These are phyloP conservation scores for Leptographium wingfieldii DNA, from an alignment of 2,329 filamentous ascomycete species.

Conservation along the genomic window DNA sequence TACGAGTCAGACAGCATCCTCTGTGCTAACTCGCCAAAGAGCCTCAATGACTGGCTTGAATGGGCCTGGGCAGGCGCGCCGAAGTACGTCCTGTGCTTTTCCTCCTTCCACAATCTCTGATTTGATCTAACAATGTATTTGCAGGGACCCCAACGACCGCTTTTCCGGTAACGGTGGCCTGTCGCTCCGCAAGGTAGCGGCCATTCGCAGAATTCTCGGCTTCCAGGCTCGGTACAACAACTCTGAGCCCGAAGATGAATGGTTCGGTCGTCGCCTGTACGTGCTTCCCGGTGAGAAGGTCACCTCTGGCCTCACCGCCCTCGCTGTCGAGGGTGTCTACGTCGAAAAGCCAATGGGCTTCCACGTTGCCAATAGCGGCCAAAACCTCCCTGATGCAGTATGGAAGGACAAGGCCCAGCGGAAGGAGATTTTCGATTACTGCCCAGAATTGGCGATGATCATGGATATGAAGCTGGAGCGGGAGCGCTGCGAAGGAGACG, in stretches of 20 bases:
- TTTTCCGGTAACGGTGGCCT: conserved; percentile 42
- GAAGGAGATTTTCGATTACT: conserved; percentile 39
- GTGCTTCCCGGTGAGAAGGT: conserved; percentile 35
- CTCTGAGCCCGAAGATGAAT: conserved; percentile 40
- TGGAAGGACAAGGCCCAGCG: conserved; percentile 33
- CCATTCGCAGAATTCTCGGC: conserved; percentile 33
- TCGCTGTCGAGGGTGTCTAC: conserved; percentile 38
- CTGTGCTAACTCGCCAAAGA: conserved; percentile 38
- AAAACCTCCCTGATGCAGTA: conserved; percentile 26
- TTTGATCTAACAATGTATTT: not conserved
- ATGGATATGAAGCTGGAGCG: conserved; percentile 43
- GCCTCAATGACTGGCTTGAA: conserved; percentile 40
- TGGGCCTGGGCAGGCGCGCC: conserved; percentile 42
- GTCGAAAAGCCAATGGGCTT: conserved; percentile 40
- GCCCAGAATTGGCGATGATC: conserved; percentile 41
- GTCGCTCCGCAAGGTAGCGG: conserved; percentile 38
- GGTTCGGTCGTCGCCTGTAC: conserved; percentile 38
- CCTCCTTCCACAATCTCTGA: not conserved
- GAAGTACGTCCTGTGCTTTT: conserved; percentile 22
- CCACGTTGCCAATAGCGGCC: conserved; percentile 34
- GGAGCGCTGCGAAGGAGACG: conserved; percentile 29
- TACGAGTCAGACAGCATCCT: conserved; percentile 44
- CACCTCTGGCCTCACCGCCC: conserved; percentile 26
- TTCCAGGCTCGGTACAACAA: conserved; percentile 39
- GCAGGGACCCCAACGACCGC: conserved; percentile 25